Evolutionary conservation across 2,329 filamentous ascomycete species (phyloP).

Genomic region (Thielaviopsis euricoi): DNA sequence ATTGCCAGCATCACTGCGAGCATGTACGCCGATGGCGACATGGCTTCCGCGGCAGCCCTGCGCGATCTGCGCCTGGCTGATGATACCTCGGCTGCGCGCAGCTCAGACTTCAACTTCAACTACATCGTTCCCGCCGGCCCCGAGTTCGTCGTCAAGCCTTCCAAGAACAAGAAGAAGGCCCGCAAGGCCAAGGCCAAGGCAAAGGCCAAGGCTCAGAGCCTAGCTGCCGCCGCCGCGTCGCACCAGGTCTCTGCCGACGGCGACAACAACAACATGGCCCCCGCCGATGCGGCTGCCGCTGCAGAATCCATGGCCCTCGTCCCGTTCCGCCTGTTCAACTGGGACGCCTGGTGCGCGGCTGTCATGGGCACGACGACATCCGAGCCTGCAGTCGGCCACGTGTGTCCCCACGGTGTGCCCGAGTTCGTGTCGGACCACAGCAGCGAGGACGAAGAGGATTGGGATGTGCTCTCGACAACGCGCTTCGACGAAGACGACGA

Average conservation of each 20-base stretch:
- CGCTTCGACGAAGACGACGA: neutral
- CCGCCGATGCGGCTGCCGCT: neutral
- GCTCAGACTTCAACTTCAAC: slow-evolving; percentile 7
- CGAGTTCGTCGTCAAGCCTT: slow-evolving; percentile 2
- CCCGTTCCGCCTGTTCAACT: neutral
- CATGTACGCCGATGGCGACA: neutral
- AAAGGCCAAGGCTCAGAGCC: neutral
- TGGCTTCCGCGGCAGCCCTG: neutral
- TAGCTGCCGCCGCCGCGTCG: neutral
- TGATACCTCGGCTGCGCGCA: slow-evolving; percentile 6
- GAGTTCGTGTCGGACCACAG: neutral
- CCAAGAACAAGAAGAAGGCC: slow-evolving; percentile 4
- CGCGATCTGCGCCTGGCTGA: neutral
- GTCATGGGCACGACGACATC: neutral
- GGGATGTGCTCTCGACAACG: slow-evolving; percentile 1
- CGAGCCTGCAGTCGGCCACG: neutral
- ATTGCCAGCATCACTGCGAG: neutral
- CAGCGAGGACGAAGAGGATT: slow-evolving; percentile 1
- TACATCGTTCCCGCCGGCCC: slow-evolving; percentile 1
- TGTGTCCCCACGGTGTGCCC: neutral
- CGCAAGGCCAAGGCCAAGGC: neutral
- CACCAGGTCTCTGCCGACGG: no score
- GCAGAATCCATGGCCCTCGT: neutral
- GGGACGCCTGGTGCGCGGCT: neutral
- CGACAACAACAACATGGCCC: no score